Evolutionary conservation across 768 basidiomycete genomes (phyloP).

Genomic region (Panus rudis): DNA sequence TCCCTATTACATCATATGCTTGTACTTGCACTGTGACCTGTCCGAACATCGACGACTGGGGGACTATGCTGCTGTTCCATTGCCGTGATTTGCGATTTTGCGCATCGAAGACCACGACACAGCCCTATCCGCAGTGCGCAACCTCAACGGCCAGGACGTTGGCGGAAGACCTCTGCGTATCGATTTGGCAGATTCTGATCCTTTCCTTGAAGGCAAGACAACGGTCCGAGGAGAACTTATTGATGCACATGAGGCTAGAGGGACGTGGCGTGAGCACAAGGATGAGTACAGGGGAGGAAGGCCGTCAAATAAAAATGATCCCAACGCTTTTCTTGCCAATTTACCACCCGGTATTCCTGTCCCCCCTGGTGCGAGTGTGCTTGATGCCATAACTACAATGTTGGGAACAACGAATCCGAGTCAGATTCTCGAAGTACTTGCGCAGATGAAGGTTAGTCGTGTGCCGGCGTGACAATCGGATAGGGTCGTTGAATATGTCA

Average conservation of each 20-base stretch:
- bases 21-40: no score
- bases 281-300: conserved; percentile 18
- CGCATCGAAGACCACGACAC: conserved; percentile 80
- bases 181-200: conserved; percentile 90
- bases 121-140: conserved; percentile 90
- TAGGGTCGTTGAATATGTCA: conserved; percentile 1
- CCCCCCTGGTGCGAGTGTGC: conserved; percentile 58
- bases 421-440: conserved; percentile 87
- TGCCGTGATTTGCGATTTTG: conserved; percentile 9
- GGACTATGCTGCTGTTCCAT: no score
- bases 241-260: conserved; percentile 56
- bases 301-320: conserved; percentile 11
- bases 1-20: no score
- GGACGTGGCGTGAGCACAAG: conserved; percentile 49
- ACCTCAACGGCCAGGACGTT: conserved; percentile 88
- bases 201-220: conserved; percentile 86
- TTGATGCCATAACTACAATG: conserved; percentile 81
- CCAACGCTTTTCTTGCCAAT: conserved; percentile 46
- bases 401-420: conserved; percentile 77
- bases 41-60: no score
- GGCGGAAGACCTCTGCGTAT: conserved; percentile 91
- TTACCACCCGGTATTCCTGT: conserved; percentile 75
- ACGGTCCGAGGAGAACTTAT: conserved; percentile 78
- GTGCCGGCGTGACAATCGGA: not conserved
- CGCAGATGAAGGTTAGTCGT: conserved; percentile 90